These are phyloP conservation scores for Rhamnella rubrinervis DNA, from an alignment of 331 rosid species.

Conservation along the genomic window DNA sequence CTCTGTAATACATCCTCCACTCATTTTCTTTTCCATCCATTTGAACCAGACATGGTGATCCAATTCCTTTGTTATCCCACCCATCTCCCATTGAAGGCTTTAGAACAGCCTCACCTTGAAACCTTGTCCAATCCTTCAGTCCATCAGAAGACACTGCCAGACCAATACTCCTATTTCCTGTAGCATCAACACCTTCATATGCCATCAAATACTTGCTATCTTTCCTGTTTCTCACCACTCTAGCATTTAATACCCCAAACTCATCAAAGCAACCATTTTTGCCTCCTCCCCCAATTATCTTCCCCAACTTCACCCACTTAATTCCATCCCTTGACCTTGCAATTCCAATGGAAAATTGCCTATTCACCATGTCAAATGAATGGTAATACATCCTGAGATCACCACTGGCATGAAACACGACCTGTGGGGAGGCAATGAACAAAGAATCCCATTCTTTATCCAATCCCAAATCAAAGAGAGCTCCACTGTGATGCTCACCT, in stretches of 20 bases:
- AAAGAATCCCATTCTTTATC: constrained; percentile 68
- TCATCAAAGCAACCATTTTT: constrained; percentile 50
- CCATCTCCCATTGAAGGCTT: constrained; percentile 37
- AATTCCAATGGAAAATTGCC: constrained; percentile 56
- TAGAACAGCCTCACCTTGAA: constrained; percentile 40
- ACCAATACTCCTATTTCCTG: constrained; percentile 66
- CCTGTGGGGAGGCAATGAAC: constrained; percentile 62
- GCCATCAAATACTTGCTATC: constrained; percentile 64
- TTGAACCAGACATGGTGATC: constrained; percentile 55
- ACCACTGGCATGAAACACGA: constrained; percentile 61
- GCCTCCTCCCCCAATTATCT: constrained; percentile 56
- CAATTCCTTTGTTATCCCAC: constrained; percentile 57
- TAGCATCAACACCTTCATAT: constrained; percentile 60
- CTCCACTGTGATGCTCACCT: constrained; percentile 83
- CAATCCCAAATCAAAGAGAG: constrained; percentile 65
- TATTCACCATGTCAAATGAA: constrained; percentile 53
- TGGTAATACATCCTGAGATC: constrained; percentile 84
- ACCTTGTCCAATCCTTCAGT: constrained; percentile 56
- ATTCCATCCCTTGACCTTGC: constrained; percentile 88
- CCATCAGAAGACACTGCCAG: constrained; percentile 64
- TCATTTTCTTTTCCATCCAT: constrained; percentile 43
- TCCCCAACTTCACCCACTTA: constrained; percentile 72
- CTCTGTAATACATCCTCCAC: constrained; percentile 64
- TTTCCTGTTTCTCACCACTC: constrained; percentile 47
- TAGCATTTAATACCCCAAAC: constrained; percentile 51